Conservation (phyloP, 306 rosid genomes). For the Cucumis hystrix region DNA sequence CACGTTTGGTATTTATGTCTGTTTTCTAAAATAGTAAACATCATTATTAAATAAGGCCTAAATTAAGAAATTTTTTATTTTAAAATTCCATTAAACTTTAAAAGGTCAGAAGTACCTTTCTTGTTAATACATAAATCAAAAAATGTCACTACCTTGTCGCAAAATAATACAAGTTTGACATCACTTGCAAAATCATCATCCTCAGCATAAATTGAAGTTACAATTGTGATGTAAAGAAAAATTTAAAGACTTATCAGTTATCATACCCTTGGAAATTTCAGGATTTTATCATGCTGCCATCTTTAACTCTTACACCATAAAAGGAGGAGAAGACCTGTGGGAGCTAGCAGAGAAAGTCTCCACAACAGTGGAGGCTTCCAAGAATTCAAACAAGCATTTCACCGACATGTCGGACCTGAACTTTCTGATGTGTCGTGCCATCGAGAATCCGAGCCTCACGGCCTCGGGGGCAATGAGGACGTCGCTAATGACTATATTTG, state of each 20-base stretch:
- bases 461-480: slow-evolving; percentile 38
- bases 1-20: neutral
- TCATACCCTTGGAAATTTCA: neutral
- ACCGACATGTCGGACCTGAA: slow-evolving; percentile 51
- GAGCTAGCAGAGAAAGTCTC: slow-evolving; percentile 33
- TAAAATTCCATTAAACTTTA: too few species aligned
- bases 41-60: too few species aligned
- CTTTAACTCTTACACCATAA: slow-evolving; percentile 34
- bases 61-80: too few species aligned
- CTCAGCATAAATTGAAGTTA: too few species aligned
- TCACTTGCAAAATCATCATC: too few species aligned
- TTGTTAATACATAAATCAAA: too few species aligned
- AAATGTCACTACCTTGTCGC: too few species aligned
- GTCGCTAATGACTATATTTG: slow-evolving; percentile 38
- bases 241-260: neutral
- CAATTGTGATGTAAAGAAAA: too few species aligned
- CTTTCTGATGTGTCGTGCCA: slow-evolving; percentile 42
- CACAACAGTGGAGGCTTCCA: slow-evolving; percentile 23
- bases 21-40: neutral
- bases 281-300: slow-evolving; percentile 64
- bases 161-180: too few species aligned
- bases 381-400: slow-evolving; percentile 33
- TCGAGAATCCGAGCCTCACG: slow-evolving; percentile 44
- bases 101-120: too few species aligned
- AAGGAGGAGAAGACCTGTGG: slow-evolving; percentile 50